Evolutionary conservation across 495 filamentous ascomycete species (phyloP), one percentile per base, ranked within the genome.

Genomic region (Lasiosphaeria hispida): DNA sequence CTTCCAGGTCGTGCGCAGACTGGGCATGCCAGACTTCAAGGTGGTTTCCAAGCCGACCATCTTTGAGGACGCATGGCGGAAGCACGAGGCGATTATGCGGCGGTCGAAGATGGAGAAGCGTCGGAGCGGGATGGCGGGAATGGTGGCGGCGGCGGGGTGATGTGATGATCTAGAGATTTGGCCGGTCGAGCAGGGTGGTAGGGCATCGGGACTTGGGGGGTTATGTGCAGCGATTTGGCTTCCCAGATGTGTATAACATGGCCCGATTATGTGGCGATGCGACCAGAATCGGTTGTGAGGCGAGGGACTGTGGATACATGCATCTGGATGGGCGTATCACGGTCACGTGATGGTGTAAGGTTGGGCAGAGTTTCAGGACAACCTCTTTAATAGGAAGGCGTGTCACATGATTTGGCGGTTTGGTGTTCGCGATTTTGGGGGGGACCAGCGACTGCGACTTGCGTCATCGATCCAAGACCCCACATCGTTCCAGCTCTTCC

Each of bases 1-100:
- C 7, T 91, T 96, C 81, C 85, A 93, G 69, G 87, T 97, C 13
- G 86, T 96, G 17, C 80, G 91, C 55, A 77, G 82, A 59, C 69
- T 98, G 63, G 85, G 85, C 61, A 77, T 96, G 53, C 77, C 77
- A 53, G 79, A 84, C 45, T 78, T 82, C 19, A 81, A 88, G 64
- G 76, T 90, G n/a, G 76, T 72, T 36, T 72, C 75, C 33, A 85
- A 85, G 67, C 81, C 81, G 62, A 86, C 87, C 1, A 66, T 85
- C 41, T 96, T 97, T 71, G 92, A 96, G 70, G 86, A 91, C 59
- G 75, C 75, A 3, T 92, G 87, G 86, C 75, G 72, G 33, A 75
- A 80, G 60, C 61, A 71, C 7, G 61, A 75, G 48, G 57, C 14
- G 70, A 10, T 75, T 69, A 61, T 72, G 73, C 14, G 74, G 45